phyloP scores from a whole-genome alignment of 345 rosid species.

The Carallia pectinifolia region DNA sequence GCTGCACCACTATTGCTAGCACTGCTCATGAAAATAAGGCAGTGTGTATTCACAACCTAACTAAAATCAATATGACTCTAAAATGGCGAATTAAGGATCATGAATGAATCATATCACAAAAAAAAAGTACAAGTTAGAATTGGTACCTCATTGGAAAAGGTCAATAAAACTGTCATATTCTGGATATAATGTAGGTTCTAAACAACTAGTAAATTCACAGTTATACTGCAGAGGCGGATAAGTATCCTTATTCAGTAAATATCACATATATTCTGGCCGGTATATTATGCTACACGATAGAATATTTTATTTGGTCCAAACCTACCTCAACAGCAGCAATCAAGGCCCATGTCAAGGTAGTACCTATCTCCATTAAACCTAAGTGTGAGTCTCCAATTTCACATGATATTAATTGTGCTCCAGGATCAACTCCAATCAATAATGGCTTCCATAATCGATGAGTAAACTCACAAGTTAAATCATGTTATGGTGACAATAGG shows the following conservation, averaged over 20 bases:
- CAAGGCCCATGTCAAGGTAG: constrained; percentile 80
- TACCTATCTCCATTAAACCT: constrained; percentile 96
- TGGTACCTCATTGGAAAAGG: constrained; percentile 80
- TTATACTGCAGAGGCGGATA: constrained; percentile 60
- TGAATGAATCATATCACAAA: constrained; percentile 12
- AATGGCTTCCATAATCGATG: constrained; percentile 58
- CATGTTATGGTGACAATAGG: constrained; percentile 4
- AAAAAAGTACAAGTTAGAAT: constrained; percentile 17
- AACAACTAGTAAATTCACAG: constrained; percentile 64
- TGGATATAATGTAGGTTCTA: constrained; percentile 77
- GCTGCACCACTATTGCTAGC: constrained; percentile 99
- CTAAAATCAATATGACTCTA: constrained; percentile 14
- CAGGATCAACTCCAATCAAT: constrained; percentile 93
- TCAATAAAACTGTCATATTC: constrained; percentile 96
- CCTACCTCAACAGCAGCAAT: constrained; percentile 88
- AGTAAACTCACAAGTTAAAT: constrained; percentile 13
- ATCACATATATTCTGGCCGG: background rate
- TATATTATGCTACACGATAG: background rate
- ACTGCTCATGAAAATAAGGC: constrained; percentile 83
- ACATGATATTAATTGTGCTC: constrained; percentile 94
- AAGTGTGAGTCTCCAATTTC: constrained; percentile 93
- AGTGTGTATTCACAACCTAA: constrained; percentile 86
- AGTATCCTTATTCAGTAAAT: background rate
- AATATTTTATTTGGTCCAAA: too few species aligned
- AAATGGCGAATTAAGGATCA: constrained; percentile 16